phyloP scores from a whole-genome alignment of 1,139 yeast species.

The Chernovozyma aurita region DNA sequence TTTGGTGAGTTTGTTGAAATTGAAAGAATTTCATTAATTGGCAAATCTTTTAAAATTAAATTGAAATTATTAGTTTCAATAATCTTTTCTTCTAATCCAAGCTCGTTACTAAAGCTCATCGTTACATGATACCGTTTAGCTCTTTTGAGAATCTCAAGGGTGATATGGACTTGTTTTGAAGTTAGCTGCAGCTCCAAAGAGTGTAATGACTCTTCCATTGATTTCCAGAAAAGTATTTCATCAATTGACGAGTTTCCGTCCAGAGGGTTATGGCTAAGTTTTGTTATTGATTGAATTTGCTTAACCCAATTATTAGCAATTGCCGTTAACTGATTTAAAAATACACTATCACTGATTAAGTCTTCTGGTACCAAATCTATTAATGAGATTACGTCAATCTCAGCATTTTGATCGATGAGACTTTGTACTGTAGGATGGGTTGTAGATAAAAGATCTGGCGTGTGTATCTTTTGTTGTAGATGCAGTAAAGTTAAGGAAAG shows the following conservation, averaged over 20 bases:
- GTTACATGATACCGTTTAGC: conserved; percentile 83
- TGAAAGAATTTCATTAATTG: conserved; percentile 55
- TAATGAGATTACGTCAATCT: conserved; percentile 19
- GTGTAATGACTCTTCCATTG: conserved; percentile 60
- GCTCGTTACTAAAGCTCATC: conserved; percentile 66
- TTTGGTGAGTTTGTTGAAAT: conserved; percentile 21
- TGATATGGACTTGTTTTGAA: conserved; percentile 49
- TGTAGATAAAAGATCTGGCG: conserved; percentile 55
- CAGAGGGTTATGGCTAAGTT: conserved; percentile 45
- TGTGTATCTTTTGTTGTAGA: conserved; percentile 62
- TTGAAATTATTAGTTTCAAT: conserved; percentile 52
- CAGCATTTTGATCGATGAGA: conserved; percentile 13
- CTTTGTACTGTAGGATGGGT: conserved; percentile 52
- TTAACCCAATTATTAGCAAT: conserved; percentile 72
- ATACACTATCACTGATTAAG: conserved; percentile 42
- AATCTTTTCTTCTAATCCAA: conserved; percentile 60
- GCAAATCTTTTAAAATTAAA: conserved; percentile 65
- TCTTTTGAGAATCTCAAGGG: conserved; percentile 57
- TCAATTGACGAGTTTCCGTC: conserved; percentile 59
- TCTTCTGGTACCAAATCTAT: conserved; percentile 14
- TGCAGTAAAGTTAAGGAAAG: conserved; percentile 65
- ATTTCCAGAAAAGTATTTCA: conserved; percentile 77
- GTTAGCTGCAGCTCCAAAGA: conserved; percentile 58
- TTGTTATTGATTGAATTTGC: conserved; percentile 56
- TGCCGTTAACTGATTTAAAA: conserved; percentile 63